A percentile compares a stretch with the other conserved stretches of the same genome.
Evolutionary conservation across 2,329 filamentous ascomycete genomes (phyloP).

Genomic region (Alternaria postmessia): DNA sequence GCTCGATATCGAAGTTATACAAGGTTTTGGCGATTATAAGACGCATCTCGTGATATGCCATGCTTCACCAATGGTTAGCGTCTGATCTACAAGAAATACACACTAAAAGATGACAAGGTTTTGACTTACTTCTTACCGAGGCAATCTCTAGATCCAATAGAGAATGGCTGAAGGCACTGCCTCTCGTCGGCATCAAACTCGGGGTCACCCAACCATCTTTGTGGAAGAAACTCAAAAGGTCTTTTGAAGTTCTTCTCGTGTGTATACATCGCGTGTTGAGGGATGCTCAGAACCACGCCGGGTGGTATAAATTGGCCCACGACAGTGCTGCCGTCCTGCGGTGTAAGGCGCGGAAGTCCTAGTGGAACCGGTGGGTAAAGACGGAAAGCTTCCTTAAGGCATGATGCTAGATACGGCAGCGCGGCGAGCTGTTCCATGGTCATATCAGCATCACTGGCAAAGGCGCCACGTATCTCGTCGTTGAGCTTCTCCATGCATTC

Average conservation of each 20-base stretch:
- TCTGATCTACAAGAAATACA: background rate
- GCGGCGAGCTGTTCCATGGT: constrained; percentile 38
- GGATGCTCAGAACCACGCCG: constrained; percentile 21
- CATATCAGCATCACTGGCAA: constrained; percentile 44
- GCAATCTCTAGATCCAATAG: constrained; percentile 53
- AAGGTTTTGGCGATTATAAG: constrained; percentile 51
- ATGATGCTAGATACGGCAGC: constrained; percentile 50
- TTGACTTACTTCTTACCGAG: constrained; percentile 48
- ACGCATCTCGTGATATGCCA: constrained; percentile 54
- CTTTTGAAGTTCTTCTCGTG: constrained; percentile 45
- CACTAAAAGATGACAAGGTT: background rate
- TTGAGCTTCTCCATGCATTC: constrained; percentile 34
- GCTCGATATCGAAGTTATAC: constrained; percentile 51
- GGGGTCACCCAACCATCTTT: constrained; percentile 50
- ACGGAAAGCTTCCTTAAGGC: constrained; percentile 54
- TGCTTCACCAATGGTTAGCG: constrained; percentile 27
- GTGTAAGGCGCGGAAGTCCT: constrained; percentile 47
- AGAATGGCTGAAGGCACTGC: constrained; percentile 55
- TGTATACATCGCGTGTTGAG: constrained; percentile 31
- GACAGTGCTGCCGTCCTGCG: constrained; percentile 47
- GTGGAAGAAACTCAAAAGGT: constrained; percentile 50
- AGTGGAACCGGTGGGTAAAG: constrained; percentile 54
- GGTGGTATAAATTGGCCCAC: constrained; percentile 49
- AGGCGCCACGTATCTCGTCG: constrained; percentile 41
- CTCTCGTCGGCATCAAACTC: constrained; percentile 40